Conservation (phyloP, 306 rosid species). For the Vigna trinervia region DNA sequence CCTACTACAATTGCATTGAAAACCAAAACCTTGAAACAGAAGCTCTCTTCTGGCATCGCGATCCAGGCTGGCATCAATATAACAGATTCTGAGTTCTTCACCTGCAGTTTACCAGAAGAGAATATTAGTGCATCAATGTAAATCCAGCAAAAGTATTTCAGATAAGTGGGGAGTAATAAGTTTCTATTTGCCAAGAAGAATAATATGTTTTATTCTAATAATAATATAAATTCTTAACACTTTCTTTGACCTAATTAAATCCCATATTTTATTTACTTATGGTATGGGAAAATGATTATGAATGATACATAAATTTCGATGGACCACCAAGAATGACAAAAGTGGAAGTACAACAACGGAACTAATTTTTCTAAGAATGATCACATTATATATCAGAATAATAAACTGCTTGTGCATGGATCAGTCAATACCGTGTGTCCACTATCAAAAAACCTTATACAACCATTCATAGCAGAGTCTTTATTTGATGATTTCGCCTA, state of each 20-base stretch:
- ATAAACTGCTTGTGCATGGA: neutral
- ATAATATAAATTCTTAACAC: neutral
- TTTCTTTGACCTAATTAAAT: constrained; percentile 10
- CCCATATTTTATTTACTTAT: neutral
- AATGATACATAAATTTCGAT: neutral
- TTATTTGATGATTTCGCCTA: neutral
- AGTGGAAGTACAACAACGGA: neutral
- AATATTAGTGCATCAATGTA: neutral
- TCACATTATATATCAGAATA: neutral
- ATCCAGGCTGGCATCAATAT: constrained; percentile 83
- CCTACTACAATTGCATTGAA: constrained; percentile 73
- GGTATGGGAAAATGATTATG: neutral
- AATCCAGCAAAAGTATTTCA: neutral
- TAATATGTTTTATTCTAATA: constrained; percentile 3
- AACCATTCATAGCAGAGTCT: neutral
- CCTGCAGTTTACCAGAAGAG: constrained; percentile 53
- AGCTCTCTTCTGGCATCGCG: constrained; percentile 68
- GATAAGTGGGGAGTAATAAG: neutral
- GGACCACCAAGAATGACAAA: neutral
- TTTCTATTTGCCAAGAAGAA: neutral
- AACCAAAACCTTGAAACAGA: constrained; percentile 77
- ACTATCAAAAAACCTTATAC: neutral
- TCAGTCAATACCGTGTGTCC: neutral
- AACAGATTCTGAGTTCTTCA: constrained; percentile 95
- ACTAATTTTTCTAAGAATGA: constrained; percentile 7